Evolutionary conservation across 2,329 filamentous ascomycete species (phyloP).

Genomic region (Colletotrichum brevisporum): DNA sequence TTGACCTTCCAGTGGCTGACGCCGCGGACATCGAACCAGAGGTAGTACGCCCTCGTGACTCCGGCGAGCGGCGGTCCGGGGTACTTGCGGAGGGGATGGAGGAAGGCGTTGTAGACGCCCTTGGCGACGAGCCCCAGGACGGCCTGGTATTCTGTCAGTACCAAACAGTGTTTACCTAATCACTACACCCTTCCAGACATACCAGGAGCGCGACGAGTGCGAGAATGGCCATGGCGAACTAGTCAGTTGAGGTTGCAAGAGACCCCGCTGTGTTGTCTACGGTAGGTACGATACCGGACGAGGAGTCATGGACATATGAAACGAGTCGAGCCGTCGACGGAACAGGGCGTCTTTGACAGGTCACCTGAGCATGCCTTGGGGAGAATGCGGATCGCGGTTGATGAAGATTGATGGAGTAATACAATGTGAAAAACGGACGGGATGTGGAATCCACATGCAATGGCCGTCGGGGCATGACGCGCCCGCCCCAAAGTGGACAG

Average conservation of each 20-base stretch:
- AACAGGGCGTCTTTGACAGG: not conserved
- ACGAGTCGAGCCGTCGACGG: not conserved
- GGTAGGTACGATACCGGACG: not conserved
- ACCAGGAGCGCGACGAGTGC: conserved; percentile 12
- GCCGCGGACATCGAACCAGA: conserved; percentile 33
- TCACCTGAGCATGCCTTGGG: conserved; percentile 7
- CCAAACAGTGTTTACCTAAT: not conserved
- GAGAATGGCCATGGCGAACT: conserved; percentile 20
- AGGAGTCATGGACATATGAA: not conserved
- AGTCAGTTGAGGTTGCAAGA: conserved; percentile 8
- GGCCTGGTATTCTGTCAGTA: conserved; percentile 17
- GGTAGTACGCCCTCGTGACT: conserved; percentile 32
- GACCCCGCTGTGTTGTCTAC: conserved; percentile 13
- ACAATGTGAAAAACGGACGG: not conserved
- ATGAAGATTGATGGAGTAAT: not conserved
- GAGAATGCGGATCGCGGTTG: not conserved
- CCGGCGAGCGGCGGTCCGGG: conserved; percentile 48
- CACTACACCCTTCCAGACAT: not conserved
- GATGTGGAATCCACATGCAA: conserved; percentile 4
- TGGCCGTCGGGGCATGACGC: no score
- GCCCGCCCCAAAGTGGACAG: not conserved
- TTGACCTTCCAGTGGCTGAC: conserved; percentile 37
- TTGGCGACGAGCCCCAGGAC: conserved; percentile 28
- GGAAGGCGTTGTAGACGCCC: conserved; percentile 45
- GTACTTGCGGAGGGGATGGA: conserved; percentile 49